Base-by-base conservation (phyloP, 2,329 filamentous ascomycete species). In the Trichoderma sp. region DNA sequence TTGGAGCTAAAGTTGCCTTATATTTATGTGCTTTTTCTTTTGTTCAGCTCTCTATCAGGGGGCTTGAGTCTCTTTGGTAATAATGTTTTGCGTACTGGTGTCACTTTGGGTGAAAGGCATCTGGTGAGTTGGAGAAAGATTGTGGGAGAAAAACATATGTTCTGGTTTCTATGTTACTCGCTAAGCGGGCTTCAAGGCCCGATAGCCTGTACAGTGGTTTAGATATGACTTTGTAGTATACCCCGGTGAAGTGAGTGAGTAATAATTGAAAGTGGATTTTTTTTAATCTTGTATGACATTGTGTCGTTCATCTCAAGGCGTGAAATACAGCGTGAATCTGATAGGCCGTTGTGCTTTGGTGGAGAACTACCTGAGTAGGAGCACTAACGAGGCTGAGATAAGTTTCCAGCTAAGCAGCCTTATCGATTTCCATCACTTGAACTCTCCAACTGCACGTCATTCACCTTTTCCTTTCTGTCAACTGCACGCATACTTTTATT, bases 211-310 rank as follows among this genome's bases (percentile, higher is more conserved):
- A 80, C 80, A 80, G 79, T 80, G 78, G 80, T 80, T 79, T 82
- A 83, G 82, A 82, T 79, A 79, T 78, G 81, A 80, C 78, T 82
- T 81, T 77, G 79, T 81, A 83, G 82, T 84, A 84, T 84, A 84
- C 83, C 83, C 83, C 79, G 79, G 80, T 77, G 79, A 79, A 82
- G 80, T 77, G 79, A 81, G 75, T 83, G 79, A 81, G 75, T 83
- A 83, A 83, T 71, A 60, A 59, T 38, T 33, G 59, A 62, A 60
- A 60, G 50, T 41, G 16, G 31, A 29, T 31, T 11, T 56, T 56
- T 59, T 74, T 56, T 35, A 35, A 63, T 12, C 4, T 35, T 35
- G 60, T 21, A 35, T 53, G 14, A 21, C n/a, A 21, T 63, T 33
- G 60, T 24, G 60, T 56, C 50, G 50, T 56, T 56, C 16, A 18